Percentiles rank a stretch among this genome's conserved stretches.
Evolutionary conservation across 2,329 filamentous ascomycete species (phyloP).

Genomic region (Exophiala aquamarina): DNA sequence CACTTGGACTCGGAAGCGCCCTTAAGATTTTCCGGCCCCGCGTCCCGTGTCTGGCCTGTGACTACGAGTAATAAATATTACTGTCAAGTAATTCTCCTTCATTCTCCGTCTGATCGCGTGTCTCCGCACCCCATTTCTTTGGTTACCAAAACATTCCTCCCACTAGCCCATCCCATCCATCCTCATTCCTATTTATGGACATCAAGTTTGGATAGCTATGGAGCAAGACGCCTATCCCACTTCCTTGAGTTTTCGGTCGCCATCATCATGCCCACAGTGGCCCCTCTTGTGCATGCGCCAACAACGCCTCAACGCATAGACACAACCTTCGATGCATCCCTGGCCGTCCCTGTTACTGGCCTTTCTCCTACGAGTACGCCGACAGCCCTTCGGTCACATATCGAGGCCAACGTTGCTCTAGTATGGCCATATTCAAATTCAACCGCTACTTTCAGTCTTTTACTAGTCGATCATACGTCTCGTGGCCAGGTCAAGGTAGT

Average conservation of each 20-base stretch:
- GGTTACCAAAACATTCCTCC: no score
- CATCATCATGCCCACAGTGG: slow-evolving; percentile 19
- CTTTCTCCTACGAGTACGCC: slow-evolving; percentile 40
- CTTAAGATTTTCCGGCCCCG: no score
- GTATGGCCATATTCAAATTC: slow-evolving; percentile 90
- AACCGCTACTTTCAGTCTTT: slow-evolving; percentile 69
- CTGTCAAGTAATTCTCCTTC: no score
- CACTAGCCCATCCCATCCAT: no score
- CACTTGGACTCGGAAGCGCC: no score
- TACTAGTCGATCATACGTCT: slow-evolving; percentile 82
- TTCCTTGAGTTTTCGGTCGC: background rate
- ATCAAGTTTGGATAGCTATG: no score
- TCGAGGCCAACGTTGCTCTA: slow-evolving; percentile 76
- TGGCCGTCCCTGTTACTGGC: slow-evolving; percentile 35
- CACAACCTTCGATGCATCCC: slow-evolving; percentile 10
- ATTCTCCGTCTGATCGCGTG: no score
- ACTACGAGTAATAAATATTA: no score
- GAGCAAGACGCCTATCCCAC: no score
- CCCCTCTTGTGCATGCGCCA: background rate
- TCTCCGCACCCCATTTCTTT: no score
- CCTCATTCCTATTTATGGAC: no score
- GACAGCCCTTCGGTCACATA: slow-evolving; percentile 31
- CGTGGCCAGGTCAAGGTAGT: slow-evolving; percentile 79
- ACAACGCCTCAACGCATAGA: slow-evolving; percentile 1
- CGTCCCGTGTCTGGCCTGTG: no score